Percentiles rank a stretch among this genome's conserved stretches.
These are phyloP conservation scores for Carex myosuroides DNA, from an alignment of 176 grass and related monocot species.

Conservation along the genomic window DNA sequence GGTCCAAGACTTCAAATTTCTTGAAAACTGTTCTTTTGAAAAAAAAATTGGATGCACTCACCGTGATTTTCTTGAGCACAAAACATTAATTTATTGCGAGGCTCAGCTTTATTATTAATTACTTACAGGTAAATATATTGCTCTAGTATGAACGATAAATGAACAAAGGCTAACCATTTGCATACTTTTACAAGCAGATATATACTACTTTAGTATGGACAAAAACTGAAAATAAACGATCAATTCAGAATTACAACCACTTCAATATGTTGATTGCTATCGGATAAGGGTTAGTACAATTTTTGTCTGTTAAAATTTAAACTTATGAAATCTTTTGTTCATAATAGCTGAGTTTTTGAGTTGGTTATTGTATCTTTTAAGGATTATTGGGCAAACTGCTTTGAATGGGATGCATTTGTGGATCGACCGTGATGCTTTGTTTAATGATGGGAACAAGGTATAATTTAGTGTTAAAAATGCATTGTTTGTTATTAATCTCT, in stretches of 20 bases:
- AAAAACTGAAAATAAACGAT: too few relatives aligned
- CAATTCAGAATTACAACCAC: too few relatives aligned
- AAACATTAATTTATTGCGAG: too few relatives aligned
- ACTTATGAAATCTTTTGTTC: neutral
- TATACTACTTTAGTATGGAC: too few relatives aligned
- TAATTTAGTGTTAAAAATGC: neutral
- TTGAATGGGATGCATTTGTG: slow-evolving; percentile 26
- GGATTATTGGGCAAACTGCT: slow-evolving; percentile 35
- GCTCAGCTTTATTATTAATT: too few relatives aligned
- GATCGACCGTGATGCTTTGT: slow-evolving; percentile 11
- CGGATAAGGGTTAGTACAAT: slow-evolving; percentile 26
- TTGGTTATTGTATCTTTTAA: neutral
- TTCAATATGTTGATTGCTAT: neutral
- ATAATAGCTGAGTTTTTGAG: slow-evolving; percentile 5
- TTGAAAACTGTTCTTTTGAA: too few relatives aligned
- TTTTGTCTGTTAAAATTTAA: neutral
- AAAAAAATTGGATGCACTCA: too few relatives aligned
- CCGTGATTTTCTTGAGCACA: too few relatives aligned
- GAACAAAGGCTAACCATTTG: too few relatives aligned
- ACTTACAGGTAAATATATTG: too few relatives aligned
- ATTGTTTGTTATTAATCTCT: neutral
- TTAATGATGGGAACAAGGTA: slow-evolving; percentile 2
- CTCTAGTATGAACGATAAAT: too few relatives aligned
- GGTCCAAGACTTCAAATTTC: neutral
- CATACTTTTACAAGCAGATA: too few relatives aligned